These are phyloP conservation scores for Phialocephala sp. DNA, from an alignment of 2,329 filamentous ascomycete species.

Conservation along the genomic window DNA sequence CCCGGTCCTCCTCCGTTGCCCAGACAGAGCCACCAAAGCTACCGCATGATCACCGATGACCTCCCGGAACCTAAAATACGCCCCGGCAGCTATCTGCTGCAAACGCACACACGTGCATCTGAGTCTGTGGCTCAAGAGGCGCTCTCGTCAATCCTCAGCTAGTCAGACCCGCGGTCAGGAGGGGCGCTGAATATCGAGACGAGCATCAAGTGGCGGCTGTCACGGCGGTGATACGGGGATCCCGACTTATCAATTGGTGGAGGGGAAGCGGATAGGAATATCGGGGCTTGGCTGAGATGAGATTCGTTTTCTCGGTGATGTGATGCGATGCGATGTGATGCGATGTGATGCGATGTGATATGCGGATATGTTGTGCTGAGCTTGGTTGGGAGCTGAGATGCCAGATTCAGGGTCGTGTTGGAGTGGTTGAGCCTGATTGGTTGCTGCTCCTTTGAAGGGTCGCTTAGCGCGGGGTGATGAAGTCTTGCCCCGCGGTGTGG, in stretches of 20 bases:
- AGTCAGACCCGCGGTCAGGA: background rate
- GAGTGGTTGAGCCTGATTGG: background rate
- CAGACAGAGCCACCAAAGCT: background rate
- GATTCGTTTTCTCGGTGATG: background rate
- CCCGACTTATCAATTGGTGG: background rate
- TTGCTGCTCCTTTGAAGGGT: background rate
- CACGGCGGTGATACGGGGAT: conserved; percentile 4
- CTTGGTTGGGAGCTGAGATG: background rate
- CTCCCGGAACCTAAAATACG: background rate
- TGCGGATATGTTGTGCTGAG: conserved; percentile 1
- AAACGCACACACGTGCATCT: background rate
- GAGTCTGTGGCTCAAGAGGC: background rate
- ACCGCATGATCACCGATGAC: background rate
- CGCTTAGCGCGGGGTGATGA: conserved; percentile 6
- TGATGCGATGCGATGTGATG: no score
- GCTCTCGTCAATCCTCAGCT: background rate
- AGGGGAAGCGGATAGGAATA: background rate
- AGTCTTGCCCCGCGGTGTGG: background rate
- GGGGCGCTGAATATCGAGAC: background rate
- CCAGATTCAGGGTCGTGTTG: background rate
- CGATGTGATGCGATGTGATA: background rate
- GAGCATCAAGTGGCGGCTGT: conserved; percentile 3
- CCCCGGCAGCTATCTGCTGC: background rate
- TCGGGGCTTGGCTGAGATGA: conserved; percentile 5
- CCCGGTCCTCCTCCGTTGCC: background rate